phyloP scores from a whole-genome alignment of 2,329 filamentous ascomycete genomes.

The Ophiocordyceps polyrhachis-furcata region DNA sequence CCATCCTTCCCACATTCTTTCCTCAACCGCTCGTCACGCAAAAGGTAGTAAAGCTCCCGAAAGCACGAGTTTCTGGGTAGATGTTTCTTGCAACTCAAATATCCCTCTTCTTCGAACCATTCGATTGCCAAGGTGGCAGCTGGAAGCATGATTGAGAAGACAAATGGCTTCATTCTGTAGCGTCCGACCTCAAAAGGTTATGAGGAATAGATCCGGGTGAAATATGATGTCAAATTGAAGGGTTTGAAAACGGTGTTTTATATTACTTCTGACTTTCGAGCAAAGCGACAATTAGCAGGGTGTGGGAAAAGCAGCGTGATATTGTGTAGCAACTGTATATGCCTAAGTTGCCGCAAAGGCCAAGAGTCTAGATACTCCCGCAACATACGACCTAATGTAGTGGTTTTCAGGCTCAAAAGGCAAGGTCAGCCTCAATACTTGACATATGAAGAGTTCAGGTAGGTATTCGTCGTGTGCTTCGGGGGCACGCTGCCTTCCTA shows the following conservation, averaged over 20 bases:
- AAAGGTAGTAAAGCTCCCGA: background rate
- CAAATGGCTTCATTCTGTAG: background rate
- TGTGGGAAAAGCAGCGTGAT: too few relatives aligned
- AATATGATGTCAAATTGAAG: too few relatives aligned
- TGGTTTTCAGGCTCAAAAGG: too few relatives aligned
- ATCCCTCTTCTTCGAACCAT: background rate
- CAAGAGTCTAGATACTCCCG: too few relatives aligned
- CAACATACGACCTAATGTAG: too few relatives aligned
- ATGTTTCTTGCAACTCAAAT: background rate
- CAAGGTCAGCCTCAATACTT: too few relatives aligned
- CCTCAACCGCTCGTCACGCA: background rate
- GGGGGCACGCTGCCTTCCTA: too few relatives aligned
- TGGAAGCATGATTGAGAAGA: background rate
- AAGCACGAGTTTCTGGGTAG: background rate
- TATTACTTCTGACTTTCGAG: background rate
- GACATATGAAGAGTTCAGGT: too few relatives aligned
- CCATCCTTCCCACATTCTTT: background rate
- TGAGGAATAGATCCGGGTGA: background rate
- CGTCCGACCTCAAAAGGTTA: background rate
- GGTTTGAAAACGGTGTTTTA: background rate
- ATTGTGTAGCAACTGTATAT: too few relatives aligned
- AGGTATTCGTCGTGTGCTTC: too few relatives aligned
- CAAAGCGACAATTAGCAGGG: too few relatives aligned
- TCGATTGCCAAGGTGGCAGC: background rate
- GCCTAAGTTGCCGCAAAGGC: too few relatives aligned